A percentile compares a stretch with the other conserved stretches of the same genome.
These are phyloP conservation scores for Gigaspora rosea DNA, from an alignment of 192 early-diverging fungal species.

Conservation along the genomic window DNA sequence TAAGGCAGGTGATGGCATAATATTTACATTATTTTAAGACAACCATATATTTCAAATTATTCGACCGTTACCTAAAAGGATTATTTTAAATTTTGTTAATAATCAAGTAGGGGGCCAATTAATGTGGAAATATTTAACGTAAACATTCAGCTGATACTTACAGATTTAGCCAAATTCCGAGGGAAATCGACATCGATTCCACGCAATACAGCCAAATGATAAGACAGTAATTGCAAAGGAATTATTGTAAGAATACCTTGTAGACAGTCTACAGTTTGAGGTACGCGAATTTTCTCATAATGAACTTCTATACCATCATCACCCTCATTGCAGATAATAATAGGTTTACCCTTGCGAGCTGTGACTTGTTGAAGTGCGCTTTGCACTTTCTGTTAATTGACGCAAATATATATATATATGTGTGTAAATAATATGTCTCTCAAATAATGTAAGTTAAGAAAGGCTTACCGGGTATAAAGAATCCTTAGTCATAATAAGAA, in stretches of 20 bases:
- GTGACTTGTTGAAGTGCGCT: constrained; percentile 94
- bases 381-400: constrained; percentile 65
- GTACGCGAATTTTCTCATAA: constrained; percentile 88
- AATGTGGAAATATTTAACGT: neutral
- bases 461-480: constrained; percentile 74
- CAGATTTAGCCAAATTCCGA: constrained; percentile 83
- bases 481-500: constrained; percentile 97
- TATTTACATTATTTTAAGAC: too few species aligned
- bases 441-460: too few species aligned
- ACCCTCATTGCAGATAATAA: constrained; percentile 93
- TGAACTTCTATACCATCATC: constrained; percentile 70
- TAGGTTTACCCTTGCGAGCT: constrained; percentile 93
- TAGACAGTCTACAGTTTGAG: constrained; percentile 89
- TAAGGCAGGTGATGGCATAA: too few species aligned
- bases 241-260: constrained; percentile 95
- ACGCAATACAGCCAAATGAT: constrained; percentile 91
- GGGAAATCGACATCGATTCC: constrained; percentile 98
- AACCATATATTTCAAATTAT: constrained; percentile 8
- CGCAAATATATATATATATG: neutral
- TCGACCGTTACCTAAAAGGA: constrained; percentile 29
- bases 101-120: neutral
- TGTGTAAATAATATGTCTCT: too few species aligned
- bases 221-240: constrained; percentile 92
- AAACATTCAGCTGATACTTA: constrained; percentile 34
- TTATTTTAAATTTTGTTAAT: neutral